Evolutionary conservation across 78 protist genomes (phyloP).

Genomic region (Mastigamoeba balamuthi): DNA sequence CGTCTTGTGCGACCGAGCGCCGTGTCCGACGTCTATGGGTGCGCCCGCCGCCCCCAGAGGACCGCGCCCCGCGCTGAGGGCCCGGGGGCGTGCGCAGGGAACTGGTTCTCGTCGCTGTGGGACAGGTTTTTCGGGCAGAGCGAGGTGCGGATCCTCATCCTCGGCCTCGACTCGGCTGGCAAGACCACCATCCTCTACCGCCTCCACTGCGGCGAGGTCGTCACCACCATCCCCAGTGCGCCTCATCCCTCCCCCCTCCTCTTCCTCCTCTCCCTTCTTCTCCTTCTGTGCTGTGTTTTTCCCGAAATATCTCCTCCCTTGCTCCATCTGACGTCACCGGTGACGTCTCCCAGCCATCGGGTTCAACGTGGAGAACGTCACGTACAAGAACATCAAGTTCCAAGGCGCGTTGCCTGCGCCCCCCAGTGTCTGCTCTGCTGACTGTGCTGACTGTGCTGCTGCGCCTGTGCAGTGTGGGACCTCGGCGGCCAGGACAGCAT

Average conservation of each 20-base stretch:
- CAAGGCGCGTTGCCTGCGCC: slow-evolving; percentile 63
- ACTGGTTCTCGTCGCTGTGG: slow-evolving; percentile 49
- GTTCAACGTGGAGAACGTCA: slow-evolving; percentile 90
- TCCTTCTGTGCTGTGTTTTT: neutral
- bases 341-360: slow-evolving; percentile 68
- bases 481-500: slow-evolving; percentile 73
- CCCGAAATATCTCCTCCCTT: neutral
- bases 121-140: slow-evolving; percentile 57
- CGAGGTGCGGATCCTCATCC: slow-evolving; percentile 71
- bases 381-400: slow-evolving; percentile 81
- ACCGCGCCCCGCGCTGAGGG: no score
- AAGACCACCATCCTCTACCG: slow-evolving; percentile 50
- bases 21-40: no score
- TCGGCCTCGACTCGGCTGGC: slow-evolving; percentile 61
- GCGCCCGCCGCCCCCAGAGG: no score
- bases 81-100: no score
- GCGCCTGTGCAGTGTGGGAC: slow-evolving; percentile 54
- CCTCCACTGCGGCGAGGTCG: slow-evolving; percentile 74
- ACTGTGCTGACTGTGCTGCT: neutral
- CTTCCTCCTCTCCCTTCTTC: no score
- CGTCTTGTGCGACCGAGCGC: no score
- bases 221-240: slow-evolving; percentile 75
- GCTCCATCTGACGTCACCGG: neutral
- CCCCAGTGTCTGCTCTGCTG: neutral
- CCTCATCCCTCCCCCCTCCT: no score